Evolutionary conservation across 2,329 filamentous ascomycete genomes (phyloP).

Genomic region (Colletotrichum sp.): DNA sequence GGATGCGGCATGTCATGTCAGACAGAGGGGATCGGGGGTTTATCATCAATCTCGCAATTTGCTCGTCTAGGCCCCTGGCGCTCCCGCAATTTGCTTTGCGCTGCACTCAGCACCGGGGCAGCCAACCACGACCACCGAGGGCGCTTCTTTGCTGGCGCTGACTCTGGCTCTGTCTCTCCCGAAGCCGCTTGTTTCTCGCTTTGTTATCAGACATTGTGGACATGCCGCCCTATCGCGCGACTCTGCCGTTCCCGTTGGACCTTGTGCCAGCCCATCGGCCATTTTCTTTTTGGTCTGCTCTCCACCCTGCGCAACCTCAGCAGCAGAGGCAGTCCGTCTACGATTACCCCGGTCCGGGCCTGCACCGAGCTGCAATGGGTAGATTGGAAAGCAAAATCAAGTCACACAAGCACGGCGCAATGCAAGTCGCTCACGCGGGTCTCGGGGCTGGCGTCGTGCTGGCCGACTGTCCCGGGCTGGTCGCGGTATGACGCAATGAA

Average conservation of each 20-base stretch:
- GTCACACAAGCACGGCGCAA: neutral
- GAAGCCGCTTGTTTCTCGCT: neutral
- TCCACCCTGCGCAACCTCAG: neutral
- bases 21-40: conserved; percentile 1
- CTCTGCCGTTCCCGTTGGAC: neutral
- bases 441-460: neutral
- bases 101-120: neutral
- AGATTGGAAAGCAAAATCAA: neutral
- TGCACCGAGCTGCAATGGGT: conserved; percentile 3
- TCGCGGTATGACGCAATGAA: conserved; percentile 15
- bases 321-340: neutral
- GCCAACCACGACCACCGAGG: neutral
- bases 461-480: conserved; percentile 9
- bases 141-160: neutral
- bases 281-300: neutral
- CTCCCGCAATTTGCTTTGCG: conserved; percentile 8
- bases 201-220: neutral
- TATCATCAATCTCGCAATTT: conserved; percentile 7
- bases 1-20: conserved; percentile 4
- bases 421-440: neutral
- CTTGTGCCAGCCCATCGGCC: neutral
- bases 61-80: neutral
- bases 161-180: neutral
- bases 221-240: neutral
- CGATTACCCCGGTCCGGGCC: neutral